Evolutionary conservation across 1,139 yeast genomes (phyloP), one percentile per base, ranked within the genome.

Genomic region (Pichiaceae sp.): DNA sequence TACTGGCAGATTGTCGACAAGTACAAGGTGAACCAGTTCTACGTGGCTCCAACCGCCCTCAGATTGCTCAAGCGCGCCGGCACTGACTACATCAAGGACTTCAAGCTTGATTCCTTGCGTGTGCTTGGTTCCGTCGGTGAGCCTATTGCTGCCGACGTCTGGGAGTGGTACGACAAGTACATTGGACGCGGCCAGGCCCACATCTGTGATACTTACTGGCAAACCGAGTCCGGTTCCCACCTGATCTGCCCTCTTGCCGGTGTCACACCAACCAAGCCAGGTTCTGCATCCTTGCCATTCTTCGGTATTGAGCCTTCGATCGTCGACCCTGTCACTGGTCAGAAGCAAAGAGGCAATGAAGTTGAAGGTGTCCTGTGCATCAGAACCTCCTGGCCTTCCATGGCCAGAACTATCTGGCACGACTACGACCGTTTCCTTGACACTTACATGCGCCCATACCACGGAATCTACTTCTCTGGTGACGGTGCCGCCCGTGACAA

Each of bases 101-200:
- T 66, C 56, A 80, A 82, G 48, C 67, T 84, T 53, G 68, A 74
- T 38, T 70, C 86, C 3, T 52, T 84, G 43, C 70, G 95, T 53
- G 78, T 76, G 25, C 68, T 84, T 42, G 95, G 95, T 18, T 78
- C 93, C 11, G 95, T 84, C 33, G 95, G 95, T 56, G 95, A 84
- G 60, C 95, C 95, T 44, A 84, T 84, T 59, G 93, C 95, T 26
- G 85, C 89, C 31, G 95, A 84, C 55, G 87, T 84, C 40, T 84
- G 95, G 95, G 86, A 81, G 55, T 84, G 95, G 95, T 84, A 82
- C 59, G 78, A 77, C 52, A 85, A 81, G 46, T 68, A 77, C 47
- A 75, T 84, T 50, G 95, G 95, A 50, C 71, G 82, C 50, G 75
- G 73, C 33, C 70, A 79, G 57, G 80, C 83, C 36, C 85, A 82